Conservation (phyloP, 495 filamentous ascomycete genomes). For the Trichoderma gamsii region DNA sequence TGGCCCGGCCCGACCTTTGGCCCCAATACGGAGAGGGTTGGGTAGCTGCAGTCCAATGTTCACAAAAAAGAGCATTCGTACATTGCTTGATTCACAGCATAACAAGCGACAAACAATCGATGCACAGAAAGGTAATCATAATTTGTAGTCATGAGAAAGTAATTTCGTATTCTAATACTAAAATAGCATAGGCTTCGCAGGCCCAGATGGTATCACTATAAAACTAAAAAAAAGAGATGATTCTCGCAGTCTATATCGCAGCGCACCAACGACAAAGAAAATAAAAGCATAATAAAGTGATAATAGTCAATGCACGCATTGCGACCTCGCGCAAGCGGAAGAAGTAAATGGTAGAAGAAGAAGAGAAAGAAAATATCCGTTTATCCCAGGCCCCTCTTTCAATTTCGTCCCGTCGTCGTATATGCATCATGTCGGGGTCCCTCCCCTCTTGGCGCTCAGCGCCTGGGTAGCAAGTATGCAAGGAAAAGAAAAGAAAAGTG, state of each 20-base stretch:
- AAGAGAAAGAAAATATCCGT: background rate
- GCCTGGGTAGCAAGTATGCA: background rate
- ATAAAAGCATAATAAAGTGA: background rate
- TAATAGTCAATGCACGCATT: background rate
- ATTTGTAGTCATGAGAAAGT: background rate
- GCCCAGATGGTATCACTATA: conserved; percentile 12
- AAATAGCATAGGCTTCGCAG: conserved; percentile 5
- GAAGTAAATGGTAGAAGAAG: background rate
- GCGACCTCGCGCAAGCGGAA: conserved; percentile 6
- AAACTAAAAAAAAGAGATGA: background rate
- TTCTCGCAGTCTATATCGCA: conserved; percentile 1
- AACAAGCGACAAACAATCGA: background rate
- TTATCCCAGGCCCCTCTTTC: background rate
- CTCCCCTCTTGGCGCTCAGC: background rate
- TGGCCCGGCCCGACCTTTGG: background rate
- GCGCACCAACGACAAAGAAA: background rate
- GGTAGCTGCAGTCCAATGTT: too few relatives aligned
- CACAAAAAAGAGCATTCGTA: too few relatives aligned
- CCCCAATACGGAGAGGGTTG: background rate
- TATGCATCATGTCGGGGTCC: background rate
- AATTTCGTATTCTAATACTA: background rate
- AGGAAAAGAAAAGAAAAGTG: background rate
- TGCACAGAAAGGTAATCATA: background rate
- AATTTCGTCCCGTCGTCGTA: background rate
- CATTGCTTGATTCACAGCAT: background rate